Evolutionary conservation across 2,329 filamentous ascomycete genomes (phyloP).

Genomic region (Blastomyces gilchristii): DNA sequence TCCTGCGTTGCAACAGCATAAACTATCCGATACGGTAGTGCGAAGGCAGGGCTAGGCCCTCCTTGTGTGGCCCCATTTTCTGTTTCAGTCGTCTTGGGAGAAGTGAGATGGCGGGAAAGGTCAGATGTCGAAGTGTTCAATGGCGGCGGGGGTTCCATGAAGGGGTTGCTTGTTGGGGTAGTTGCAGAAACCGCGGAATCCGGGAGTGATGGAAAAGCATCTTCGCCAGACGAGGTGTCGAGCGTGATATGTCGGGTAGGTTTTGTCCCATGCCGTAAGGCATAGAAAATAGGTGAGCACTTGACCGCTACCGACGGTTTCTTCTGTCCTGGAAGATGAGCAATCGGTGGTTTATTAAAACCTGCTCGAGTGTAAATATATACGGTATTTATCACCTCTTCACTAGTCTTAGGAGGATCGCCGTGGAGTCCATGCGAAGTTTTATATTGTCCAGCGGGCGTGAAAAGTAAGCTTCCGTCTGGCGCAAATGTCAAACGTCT

Average conservation of each 20-base stretch:
- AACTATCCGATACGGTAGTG: slow-evolving; percentile 81
- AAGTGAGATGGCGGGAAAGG: slow-evolving; percentile 43
- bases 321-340: slow-evolving; percentile 91
- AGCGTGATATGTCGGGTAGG: slow-evolving; percentile 83
- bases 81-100: slow-evolving; percentile 42
- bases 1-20: slow-evolving; percentile 97
- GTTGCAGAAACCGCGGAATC: slow-evolving; percentile 61
- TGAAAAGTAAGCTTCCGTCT: slow-evolving; percentile 86
- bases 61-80: slow-evolving; percentile 42
- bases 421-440: slow-evolving; percentile 58
- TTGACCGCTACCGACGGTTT: slow-evolving; percentile 94
- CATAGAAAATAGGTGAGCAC: slow-evolving; percentile 86
- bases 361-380: slow-evolving; percentile 96
- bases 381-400: slow-evolving; percentile 91
- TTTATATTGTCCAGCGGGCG: slow-evolving; percentile 91
- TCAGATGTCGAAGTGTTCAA: slow-evolving; percentile 46
- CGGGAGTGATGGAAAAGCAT: slow-evolving; percentile 70
- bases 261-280: slow-evolving; percentile 56
- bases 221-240: slow-evolving; percentile 80
- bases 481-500: slow-evolving; percentile 86
- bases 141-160: slow-evolving; percentile 75
- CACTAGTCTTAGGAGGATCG: slow-evolving; percentile 60
- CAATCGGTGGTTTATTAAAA: slow-evolving; percentile 91
- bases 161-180: slow-evolving; percentile 33
- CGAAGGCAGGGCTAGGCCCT: slow-evolving; percentile 58